Conservation (phyloP, 352 stramenopile genomes). For the Phytopythium helicoides region DNA sequence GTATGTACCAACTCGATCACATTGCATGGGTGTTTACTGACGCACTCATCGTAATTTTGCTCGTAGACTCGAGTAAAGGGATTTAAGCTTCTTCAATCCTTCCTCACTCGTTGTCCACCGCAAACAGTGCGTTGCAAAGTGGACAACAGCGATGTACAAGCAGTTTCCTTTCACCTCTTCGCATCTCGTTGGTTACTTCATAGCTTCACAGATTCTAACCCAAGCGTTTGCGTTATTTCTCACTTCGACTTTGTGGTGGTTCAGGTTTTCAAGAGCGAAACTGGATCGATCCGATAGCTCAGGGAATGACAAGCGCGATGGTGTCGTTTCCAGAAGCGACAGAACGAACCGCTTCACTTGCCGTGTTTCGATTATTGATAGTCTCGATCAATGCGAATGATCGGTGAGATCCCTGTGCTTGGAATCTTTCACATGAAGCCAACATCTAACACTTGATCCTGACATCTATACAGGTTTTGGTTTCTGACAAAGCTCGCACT, state of each 20-base stretch:
- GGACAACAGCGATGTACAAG: not conserved
- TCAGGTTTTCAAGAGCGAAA: conserved; percentile 38
- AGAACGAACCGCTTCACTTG: conserved; percentile 37
- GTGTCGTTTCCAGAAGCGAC: conserved; percentile 47
- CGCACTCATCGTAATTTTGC: not conserved
- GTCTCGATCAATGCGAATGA: conserved; percentile 29
- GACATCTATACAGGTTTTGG: conserved; percentile 32
- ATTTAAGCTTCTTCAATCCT: conserved; percentile 24
- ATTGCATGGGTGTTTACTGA: too few species aligned
- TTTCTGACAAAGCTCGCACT: conserved; percentile 38
- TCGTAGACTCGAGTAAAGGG: conserved; percentile 27
- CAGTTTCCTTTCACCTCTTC: not conserved
- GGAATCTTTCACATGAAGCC: not conserved
- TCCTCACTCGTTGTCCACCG: conserved; percentile 11
- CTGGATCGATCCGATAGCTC: conserved; percentile 55
- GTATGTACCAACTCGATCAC: conserved; percentile 10
- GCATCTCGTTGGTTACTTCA: conserved; percentile 1
- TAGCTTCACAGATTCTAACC: not conserved
- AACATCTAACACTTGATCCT: not conserved
- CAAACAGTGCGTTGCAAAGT: not conserved
- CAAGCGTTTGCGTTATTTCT: not conserved
- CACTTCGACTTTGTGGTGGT: not conserved
- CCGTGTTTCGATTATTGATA: conserved; percentile 33
- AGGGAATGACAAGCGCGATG: conserved; percentile 72
- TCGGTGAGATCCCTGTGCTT: conserved; percentile 22